These are phyloP conservation scores for Coemansia sp. DNA, from an alignment of 192 early-diverging fungal species.

Conservation along the genomic window DNA sequence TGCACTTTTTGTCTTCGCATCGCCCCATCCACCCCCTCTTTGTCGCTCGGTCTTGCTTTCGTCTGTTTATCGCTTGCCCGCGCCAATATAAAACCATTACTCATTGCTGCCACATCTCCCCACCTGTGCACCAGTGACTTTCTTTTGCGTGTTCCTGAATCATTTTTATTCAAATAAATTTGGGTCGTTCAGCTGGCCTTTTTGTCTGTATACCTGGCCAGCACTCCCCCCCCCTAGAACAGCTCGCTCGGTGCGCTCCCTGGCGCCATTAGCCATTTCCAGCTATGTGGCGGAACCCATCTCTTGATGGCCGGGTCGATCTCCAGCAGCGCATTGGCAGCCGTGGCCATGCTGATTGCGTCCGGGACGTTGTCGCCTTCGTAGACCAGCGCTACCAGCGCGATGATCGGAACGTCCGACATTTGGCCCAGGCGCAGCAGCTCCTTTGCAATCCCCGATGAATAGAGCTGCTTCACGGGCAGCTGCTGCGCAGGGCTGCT, in stretches of 20 bases:
- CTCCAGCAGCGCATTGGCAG: conserved; percentile 21
- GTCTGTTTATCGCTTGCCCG: background rate
- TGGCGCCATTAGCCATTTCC: conserved; percentile 40
- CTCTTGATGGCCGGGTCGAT: conserved; percentile 8
- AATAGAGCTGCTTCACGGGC: conserved; percentile 50
- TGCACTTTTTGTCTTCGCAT: too few species aligned
- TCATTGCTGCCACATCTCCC: too few species aligned
- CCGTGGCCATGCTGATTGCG: conserved; percentile 57
- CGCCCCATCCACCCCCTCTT: too few species aligned
- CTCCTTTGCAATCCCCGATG: conserved; percentile 55
- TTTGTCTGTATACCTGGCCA: too few species aligned
- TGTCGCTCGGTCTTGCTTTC: too few species aligned
- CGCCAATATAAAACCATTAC: too few species aligned
- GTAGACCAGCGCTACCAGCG: conserved; percentile 58
- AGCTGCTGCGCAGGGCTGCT: conserved; percentile 10
- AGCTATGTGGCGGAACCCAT: conserved; percentile 34
- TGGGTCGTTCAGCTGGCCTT: too few species aligned
- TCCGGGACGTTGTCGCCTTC: conserved; percentile 74
- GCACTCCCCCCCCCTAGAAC: too few species aligned
- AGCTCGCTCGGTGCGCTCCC: conserved; percentile 15
- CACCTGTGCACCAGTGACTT: too few species aligned
- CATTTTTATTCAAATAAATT: too few species aligned
- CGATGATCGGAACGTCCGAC: conserved; percentile 33
- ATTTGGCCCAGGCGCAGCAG: conserved; percentile 47
- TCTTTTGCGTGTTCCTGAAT: too few species aligned